Evolutionary conservation across 169 alveolate genomes (phyloP), one percentile per base, ranked within the genome.

Genomic region (Babesia ovis): DNA sequence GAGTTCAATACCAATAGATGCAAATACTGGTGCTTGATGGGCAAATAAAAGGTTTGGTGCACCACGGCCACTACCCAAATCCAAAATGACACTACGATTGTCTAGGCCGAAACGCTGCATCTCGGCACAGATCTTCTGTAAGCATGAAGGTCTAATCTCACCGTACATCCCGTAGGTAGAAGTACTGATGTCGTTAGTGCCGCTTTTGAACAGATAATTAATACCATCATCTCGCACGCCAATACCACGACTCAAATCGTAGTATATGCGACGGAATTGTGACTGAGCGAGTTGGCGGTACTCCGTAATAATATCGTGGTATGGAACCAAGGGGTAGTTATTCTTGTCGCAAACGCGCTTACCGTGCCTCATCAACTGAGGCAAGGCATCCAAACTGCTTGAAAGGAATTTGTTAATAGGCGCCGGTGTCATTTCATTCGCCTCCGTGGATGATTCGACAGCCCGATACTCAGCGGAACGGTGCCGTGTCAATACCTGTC

Each of bases 101-200:
- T 91, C 95, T 20, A 87, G 53, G 0, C 95, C 95, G 70, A 75
- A 91, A 27, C 84, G 87, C 46, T 46, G 39, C 85, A 91, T 86
- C 54, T 68, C 85, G 20, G 51, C 71, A 68, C 90, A 91, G 34
- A 91, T 76, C 67, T 55, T 73, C 58, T 70, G 51, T 14, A 91
- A 59, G 41, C 91, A 75, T 51, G 87, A 74, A 31, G 82, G 90
- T 29, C 81, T 68, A 64, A 88, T 91, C 66, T 91, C 95, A 1
- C 95, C 95, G 80, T 91, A 91, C 95, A 91, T 91, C 12, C 95
- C 95, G 23, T 86, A 94, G 32, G 92, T 91, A 6, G 95, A 91
- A 2, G 95, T 91, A 45, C 77, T 62, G 37, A 79, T 69, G 64
- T 79, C 60, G 51, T 59, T 69, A 8, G 29, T 32, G 22, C 69